These are phyloP conservation scores for Lactarius pseudohatsudake DNA, from an alignment of 768 basidiomycete species.

Conservation along the genomic window DNA sequence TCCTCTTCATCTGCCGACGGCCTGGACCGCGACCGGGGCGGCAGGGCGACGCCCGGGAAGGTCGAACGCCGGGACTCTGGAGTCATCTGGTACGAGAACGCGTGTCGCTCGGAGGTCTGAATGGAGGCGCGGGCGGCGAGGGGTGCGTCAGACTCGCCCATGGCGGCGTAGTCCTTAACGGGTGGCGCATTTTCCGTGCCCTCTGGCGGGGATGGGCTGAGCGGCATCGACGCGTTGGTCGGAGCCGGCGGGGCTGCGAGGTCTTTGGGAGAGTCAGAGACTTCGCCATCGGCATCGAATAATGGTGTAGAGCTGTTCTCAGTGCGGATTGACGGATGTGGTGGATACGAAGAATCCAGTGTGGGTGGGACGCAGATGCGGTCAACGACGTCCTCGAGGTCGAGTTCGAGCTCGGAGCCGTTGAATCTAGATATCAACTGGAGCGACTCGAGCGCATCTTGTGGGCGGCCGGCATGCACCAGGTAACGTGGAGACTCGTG, in stretches of 20 bases:
- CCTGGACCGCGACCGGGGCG: neutral
- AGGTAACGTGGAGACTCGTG: slow-evolving; percentile 95
- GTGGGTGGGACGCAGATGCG: slow-evolving; percentile 31
- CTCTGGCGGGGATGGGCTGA: slow-evolving; percentile 10
- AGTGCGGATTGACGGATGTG: neutral
- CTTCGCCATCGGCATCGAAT: slow-evolving; percentile 15
- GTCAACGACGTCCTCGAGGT: slow-evolving; percentile 68
- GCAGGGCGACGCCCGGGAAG: neutral
- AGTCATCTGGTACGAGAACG: slow-evolving; percentile 6
- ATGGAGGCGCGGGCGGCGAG: neutral
- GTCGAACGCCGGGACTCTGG: neutral
- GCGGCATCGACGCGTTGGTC: slow-evolving; percentile 10
- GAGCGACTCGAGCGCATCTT: slow-evolving; percentile 81
- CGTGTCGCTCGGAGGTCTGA: slow-evolving; percentile 7
- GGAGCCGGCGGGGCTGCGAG: neutral
- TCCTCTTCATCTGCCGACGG: slow-evolving; percentile 7
- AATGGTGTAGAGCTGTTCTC: neutral
- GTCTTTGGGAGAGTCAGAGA: neutral
- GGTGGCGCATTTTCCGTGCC: neutral
- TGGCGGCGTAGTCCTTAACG: slow-evolving; percentile 29
- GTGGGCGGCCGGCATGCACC: slow-evolving; percentile 80
- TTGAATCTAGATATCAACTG: slow-evolving; percentile 87
- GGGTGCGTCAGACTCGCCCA: slow-evolving; percentile 33
- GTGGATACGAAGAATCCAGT: neutral
- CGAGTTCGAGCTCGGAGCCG: slow-evolving; percentile 65